Base-by-base conservation (phyloP, 1,284 basidiomycete genomes). In the Heterobasidion parviporum region DNA sequence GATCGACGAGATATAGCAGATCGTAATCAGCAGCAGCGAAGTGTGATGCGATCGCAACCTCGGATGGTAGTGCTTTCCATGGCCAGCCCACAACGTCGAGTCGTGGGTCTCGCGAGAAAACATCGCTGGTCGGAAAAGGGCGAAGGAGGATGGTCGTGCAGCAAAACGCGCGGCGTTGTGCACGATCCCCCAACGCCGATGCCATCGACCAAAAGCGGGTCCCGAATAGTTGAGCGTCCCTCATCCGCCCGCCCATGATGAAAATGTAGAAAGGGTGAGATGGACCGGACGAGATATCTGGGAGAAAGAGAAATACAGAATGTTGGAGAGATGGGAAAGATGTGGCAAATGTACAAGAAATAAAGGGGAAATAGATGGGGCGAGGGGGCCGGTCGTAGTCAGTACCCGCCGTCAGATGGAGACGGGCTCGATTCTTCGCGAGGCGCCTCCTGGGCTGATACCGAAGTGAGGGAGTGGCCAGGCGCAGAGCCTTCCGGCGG, bases 391-490 rank as follows among this genome's bases (percentile, higher is more conserved):
- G 38, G 38, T 41, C 38, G 38, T 41, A 41, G 58, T 81, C 72
- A 84, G 65, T 70, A 82, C 45, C 75, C 79, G 56, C 73, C 74
- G 63, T 85, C 85, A 50, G 86, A 85, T 10, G 76, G 72, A 35
- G 82, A 79, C 16, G 85, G 82, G 64, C 81, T 74, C 12, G 85
- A 84, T 58, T 79, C 79, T 64, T 84, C 83, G 53, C 74, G 76
- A 26, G 80, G 76, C 53, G 78, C 74, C 58, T 81, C 75, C 64
- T 82, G 80, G 48, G 78, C 75, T 62, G 78, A 74, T 56, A 79
- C 73, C 43, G 78, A 74, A 41, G 77, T 66, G 53, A 81, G 75
- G 50, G 78, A 76, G 65, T 81, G 80, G 33, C 67, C 52, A 12
- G 70, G 65, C 60, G 74, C 69, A 6, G 70, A 66, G 38, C 72